Base-by-base conservation (phyloP, 306 rosid genomes). In the Crotalaria pallida region DNA sequence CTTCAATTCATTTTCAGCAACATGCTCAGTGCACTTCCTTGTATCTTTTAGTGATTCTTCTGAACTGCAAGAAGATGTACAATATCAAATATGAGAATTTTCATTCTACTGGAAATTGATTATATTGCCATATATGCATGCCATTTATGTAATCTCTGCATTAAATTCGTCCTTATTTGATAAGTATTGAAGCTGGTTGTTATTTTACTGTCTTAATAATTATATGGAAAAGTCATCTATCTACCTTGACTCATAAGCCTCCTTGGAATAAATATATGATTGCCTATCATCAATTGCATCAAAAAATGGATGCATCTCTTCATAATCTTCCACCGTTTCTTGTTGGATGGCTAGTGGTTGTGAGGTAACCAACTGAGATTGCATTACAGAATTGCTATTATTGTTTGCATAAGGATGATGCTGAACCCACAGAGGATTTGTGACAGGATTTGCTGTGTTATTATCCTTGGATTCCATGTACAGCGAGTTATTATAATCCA, bases 211-310 rank as follows among this genome's bases (percentile, higher is more conserved):
- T 48, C 12, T 47, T 41, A 10, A 63, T 64, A 18, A 27, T 17
- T 15, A 34, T 66, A 56, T 3, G 8, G 8, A 49, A 34, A 34
- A 10, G 6, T 11, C 59, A 16, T 24, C 5, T 33, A 80, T 29
- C 31, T 80, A 87, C 92, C 96, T 91, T 26, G 96, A 84, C 12
- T 88, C 96, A 51, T 86, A 86, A 55, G 89, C 88, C 73, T 86
- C 96, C 61, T 88, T 88, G 56, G 92, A 88, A 64, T 86, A 89
- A 65, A 76, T 65, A 29, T 83, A 86, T 12, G 96, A 88, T 74
- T 85, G 90, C 50, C 97, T 81, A 59, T 85, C 90, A 60, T 88
- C 92, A 38, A 85, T 86, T 67, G 87, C 71, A 47, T 86, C 86
- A 1, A 86, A 87, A 74, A 85, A 78, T 1, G 92, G 88, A 61